Evolutionary conservation across 768 basidiomycete species (phyloP), one percentile per base, ranked within the genome.

Genomic region (Thelephora aurantiotincta): DNA sequence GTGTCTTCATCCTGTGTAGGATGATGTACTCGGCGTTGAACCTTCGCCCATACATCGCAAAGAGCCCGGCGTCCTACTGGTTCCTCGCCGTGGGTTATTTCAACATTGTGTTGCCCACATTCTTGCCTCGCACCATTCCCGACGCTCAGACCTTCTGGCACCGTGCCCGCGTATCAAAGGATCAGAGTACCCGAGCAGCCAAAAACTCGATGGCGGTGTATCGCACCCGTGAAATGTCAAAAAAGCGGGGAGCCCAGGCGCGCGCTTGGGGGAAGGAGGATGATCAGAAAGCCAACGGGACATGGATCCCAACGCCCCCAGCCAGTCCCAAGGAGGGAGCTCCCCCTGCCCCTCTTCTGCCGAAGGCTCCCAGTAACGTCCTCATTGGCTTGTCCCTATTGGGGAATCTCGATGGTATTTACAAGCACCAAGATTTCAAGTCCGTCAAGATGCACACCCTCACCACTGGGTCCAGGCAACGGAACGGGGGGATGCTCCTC

Each of bases 1-100:
- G 20, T 38, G 20, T 19, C 53, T 47, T 5, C 47, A 36, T 16
- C 26, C 42, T 2, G 4, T 33, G 16, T 49, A 80, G 78, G 48
- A 75, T 90, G 77, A 80, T 91, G 75, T 92, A 92, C 60, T 84
- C 85, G 6, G 86, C 89, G 11, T 67, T 89, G 44, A 91, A 90
- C 61, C 65, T 89, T 35, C 75, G 88, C 2, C 77, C 81, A 4
- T 72, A 75, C 57, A 26, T 34, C 19, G 48, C 52, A 11, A 48
- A 50, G 11, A 50, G 68, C 2, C 57, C 67, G 16, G 70, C 73
- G 51, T 87, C 84, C 11, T 85, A 84, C 65, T 87, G 82, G 79
- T 85, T 80, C 66, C 69, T 88, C 33, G 76, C 81, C n/a, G 76
- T 86, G 48, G 78, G 81, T 3, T 86, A 83, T 64, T 85, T 82